phyloP scores from a whole-genome alignment of 2,329 filamentous ascomycete genomes.

The Botrytis byssoidea region DNA sequence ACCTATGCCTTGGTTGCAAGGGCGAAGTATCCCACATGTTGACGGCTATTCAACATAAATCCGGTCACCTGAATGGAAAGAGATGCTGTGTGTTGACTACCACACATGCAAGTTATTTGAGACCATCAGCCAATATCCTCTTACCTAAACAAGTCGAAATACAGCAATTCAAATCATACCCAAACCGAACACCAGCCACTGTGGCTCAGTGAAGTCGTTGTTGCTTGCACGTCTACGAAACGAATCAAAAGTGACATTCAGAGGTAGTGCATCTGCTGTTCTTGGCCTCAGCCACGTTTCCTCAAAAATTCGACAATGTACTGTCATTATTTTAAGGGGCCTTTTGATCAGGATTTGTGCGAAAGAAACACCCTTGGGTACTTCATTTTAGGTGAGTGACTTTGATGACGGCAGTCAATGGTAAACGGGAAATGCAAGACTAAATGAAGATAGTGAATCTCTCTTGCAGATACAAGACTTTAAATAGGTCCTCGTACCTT shows the following conservation, averaged over 20 bases:
- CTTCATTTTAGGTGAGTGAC: fast-evolving
- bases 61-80: neutral
- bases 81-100: neutral
- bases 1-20: neutral
- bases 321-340: too few relatives aligned
- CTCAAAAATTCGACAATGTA: neutral
- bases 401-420: fast-evolving
- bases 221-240: too few relatives aligned
- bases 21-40: neutral
- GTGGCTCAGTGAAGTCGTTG: too few relatives aligned
- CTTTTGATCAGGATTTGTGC: too few relatives aligned
- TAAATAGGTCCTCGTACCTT: neutral
- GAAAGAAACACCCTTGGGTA: fast-evolving
- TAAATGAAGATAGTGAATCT: neutral
- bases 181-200: too few relatives aligned
- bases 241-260: too few relatives aligned
- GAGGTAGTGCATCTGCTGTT: too few relatives aligned
- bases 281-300: neutral
- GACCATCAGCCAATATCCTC: too few relatives aligned
- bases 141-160: too few relatives aligned
- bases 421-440: neutral
- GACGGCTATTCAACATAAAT: neutral
- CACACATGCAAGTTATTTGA: neutral
- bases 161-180: too few relatives aligned
- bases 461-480: neutral